Base-by-base conservation (phyloP, 306 rosid species). In the Quercus dentata region DNA sequence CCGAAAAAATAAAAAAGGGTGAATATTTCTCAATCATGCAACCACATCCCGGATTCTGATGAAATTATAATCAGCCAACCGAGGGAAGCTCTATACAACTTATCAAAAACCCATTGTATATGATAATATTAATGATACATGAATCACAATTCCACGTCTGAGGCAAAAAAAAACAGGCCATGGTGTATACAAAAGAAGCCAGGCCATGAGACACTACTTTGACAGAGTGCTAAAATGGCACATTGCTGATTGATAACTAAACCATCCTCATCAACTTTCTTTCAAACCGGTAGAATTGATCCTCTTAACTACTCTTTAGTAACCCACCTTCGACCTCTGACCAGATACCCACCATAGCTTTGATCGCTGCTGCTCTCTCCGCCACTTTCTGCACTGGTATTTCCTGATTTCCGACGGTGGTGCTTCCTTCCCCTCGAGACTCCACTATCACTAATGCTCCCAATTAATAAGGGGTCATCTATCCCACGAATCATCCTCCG, bases 331-430 rank as follows among this genome's bases (percentile, higher is more conserved):
- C 78, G 82, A 78, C 99, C 99, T 82, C 97, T 82, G 72, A 93
- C 81, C 83, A 88, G 97, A 82, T 89, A 93, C 59, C 90, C 92
- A 33, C 98, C 92, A 41, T 79, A 90, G 77, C 88, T 87, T 74
- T 90, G 91, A 81, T 96, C 99, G 61, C 93, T 90, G 80, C 99
- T 91, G 80, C 98, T 93, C 87, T 96, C 98, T 64, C 98, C 99
- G 0, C 99, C 98, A 51, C 98, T 93, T 88, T 96, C 99, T 23
- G 87, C 98, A 84, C 99, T 91, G 2, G 89, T 72, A 78, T 85
- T 78, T 79, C 91, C 98, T 35, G 98, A 87, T 87, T 96, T 89
- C 44, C 80, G 78, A 55, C 93, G 94, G 74, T 96, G 94, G 73
- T 96, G 94, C 88, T 90, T 96, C 92, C 93, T 96, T 51, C 72